Evolutionary conservation across 2,329 filamentous ascomycete genomes (phyloP), one percentile per base, ranked within the genome.

Genomic region (Neoascochyta sp.): DNA sequence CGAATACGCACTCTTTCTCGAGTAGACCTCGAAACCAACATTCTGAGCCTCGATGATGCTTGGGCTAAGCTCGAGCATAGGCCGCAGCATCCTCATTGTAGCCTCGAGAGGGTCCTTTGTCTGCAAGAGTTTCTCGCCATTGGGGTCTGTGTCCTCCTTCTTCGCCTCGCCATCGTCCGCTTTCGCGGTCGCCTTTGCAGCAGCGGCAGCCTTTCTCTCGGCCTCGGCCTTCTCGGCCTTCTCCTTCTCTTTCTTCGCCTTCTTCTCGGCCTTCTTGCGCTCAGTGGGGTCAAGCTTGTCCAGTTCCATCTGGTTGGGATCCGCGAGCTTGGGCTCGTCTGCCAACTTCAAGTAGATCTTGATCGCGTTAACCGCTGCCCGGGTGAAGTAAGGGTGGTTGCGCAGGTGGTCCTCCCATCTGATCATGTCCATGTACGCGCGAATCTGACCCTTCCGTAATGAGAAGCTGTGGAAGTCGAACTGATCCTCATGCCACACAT

Each of bases 381-480:
- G 76, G 4, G 83, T 82, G 66, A 86, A 98, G 69, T 94, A 95
- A 1, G 92, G 92, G 60, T 98, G 92, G 51, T 94, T 85, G 32
- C 88, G 81, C 24, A 96, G 67, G 40, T 81, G 79, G 57, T 98
- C 89, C 60, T 96, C 90, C 93, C 92, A 98, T 49, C 84, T 79
- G 25, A 98, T 74, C 87, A 98, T 95, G 50, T 95, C 89, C 22
- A 98, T 72, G 58, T 98, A 98, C 1, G 92, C 86, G 34, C 90
- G 76, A 39, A 96, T 86, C 71, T 95, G 90, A 9, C 93, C 93
- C 65, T 96, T 98, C 12, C 92, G 76, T n/a, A 98, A 71, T 12
- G 88, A 95, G 65, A 98, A 98, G 60, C 80, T 87, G 71, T 98
- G 93, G 71, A 98, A 98, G 62, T 98, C 92, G 53, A 96, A 95